Percentiles rank a stretch among this genome's conserved stretches.
phyloP scores from a whole-genome alignment of 352 stramenopile species.

The Globisporangium paroecandrum region DNA sequence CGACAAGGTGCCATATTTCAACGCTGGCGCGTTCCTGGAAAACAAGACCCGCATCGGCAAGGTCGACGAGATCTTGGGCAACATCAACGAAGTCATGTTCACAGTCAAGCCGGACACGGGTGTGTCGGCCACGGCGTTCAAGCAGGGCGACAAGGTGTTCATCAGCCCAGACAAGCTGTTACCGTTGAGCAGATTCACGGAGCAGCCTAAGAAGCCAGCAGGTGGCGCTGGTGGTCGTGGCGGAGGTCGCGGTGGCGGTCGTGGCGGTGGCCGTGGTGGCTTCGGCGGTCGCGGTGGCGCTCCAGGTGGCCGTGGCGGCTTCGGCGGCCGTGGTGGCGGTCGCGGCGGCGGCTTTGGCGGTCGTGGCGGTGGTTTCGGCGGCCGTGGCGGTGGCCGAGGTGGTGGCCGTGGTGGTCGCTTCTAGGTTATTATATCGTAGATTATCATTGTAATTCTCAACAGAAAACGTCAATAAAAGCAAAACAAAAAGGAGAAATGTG shows the following conservation, averaged over 20 bases:
- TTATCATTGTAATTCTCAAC: conserved; percentile 28
- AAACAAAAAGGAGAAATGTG: conserved; percentile 9
- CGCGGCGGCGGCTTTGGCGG: conserved; percentile 17
- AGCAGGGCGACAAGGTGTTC: conserved; percentile 96
- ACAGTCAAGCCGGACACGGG: conserved; percentile 96
- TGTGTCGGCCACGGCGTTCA: conserved; percentile 94
- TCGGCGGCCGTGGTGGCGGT: conserved; percentile 25
- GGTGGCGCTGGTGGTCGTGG: conserved; percentile 38
- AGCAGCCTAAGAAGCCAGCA: conserved; percentile 75
- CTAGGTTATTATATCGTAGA: conserved; percentile 42
- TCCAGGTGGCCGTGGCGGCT: conserved; percentile 25
- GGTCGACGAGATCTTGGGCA: conserved; percentile 98
- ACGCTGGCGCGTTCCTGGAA: conserved; percentile 96
- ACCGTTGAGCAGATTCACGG: conserved; percentile 94
- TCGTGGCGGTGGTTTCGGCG: conserved; percentile 25
- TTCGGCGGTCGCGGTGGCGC: conserved; percentile 38
- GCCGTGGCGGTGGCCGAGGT: conserved; percentile 29
- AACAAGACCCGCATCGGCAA: conserved; percentile 99
- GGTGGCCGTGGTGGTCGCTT: conserved; percentile 33
- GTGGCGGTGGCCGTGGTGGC: conserved; percentile 29
- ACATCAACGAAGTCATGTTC: conserved; percentile 96
- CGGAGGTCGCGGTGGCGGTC: conserved; percentile 37
- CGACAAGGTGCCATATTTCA: conserved; percentile 98
- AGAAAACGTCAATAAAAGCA: conserved; percentile 9
- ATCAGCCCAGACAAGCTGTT: conserved; percentile 97